A percentile compares a stretch with the other conserved stretches of the same genome.
phyloP scores from a whole-genome alignment of 2,329 filamentous ascomycete species.

The Hymenoscyphus repandus region DNA sequence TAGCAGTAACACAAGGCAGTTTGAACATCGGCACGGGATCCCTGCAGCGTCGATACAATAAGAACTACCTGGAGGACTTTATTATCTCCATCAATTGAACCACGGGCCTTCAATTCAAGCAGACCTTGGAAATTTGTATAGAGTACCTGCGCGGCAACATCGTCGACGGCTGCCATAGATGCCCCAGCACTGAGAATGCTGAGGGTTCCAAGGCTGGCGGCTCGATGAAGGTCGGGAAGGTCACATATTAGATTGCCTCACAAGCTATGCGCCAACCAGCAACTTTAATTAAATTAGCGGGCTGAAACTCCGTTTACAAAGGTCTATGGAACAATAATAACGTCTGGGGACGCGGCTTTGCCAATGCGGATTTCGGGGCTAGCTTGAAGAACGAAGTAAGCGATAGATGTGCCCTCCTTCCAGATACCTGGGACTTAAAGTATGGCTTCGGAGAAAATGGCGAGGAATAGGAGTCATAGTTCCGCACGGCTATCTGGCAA shows the following conservation, averaged over 20 bases:
- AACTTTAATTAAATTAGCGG: neutral
- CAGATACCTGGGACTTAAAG: neutral
- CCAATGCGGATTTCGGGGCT: neutral
- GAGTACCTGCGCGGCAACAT: neutral
- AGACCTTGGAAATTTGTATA: neutral
- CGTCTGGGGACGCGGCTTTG: neutral
- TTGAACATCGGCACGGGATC: neutral
- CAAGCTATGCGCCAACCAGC: neutral
- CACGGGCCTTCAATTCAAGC: conserved; percentile 1
- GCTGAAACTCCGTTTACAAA: neutral
- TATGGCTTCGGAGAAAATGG: neutral
- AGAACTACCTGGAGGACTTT: neutral
- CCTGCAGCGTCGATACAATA: neutral
- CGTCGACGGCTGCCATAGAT: conserved; percentile 1
- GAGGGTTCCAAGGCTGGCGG: conserved; percentile 1
- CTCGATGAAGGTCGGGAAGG: neutral
- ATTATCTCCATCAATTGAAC: neutral
- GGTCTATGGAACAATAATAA: neutral
- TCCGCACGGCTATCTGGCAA: neutral
- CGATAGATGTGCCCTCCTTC: neutral
- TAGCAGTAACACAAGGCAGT: neutral
- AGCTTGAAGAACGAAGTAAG: neutral
- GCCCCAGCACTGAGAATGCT: neutral
- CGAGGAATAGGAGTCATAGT: neutral
- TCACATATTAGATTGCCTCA: neutral